Base-by-base conservation (phyloP, 768 basidiomycete species). In the Agrocybe pediades region DNA sequence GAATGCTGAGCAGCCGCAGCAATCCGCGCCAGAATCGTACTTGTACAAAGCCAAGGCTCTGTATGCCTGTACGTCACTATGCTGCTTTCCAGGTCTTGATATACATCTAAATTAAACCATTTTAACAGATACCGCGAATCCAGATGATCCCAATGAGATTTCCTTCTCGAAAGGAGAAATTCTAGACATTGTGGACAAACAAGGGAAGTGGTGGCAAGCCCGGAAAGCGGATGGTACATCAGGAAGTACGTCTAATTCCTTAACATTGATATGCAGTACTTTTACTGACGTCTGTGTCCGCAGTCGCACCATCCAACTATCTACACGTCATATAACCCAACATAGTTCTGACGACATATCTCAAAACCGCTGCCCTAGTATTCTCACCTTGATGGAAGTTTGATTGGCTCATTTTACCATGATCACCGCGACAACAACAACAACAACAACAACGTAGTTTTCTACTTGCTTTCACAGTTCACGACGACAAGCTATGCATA, bases 131-230 rank as follows among this genome's bases (percentile, higher is more conserved):
- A 83, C 82, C 45, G 96, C 95, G n/a, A 92, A 90, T 2, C 76
- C 90, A 24, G 95, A 98, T 53, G 97, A 99, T 69, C 92, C 95
- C 11, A 97, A 92, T 65, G 97, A 99, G 72, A 89, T 99, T 36
- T 91, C 92, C 44, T 98, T 99, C 71, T 65, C 74, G 47, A 98
- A 98, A 69, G 93, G 94, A 49, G 96, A 98, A 65, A 77, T 93
- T 36, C 82, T 98, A 57, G 94, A 97, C 57, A 89, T 98, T 50
- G 69, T 95, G 53, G 95, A 98, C 72, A 94, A 92, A 71, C 85
- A 91, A 63, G 91, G 91, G 46, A 92, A 93, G 66, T 93, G 92
- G 92, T 95, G 92, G 92, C 91, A 92, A 64, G 89, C 91, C 29
- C 85, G 74, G 65, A 94, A 89, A 71, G 62, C 77, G 16, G 92